A percentile compares a stretch with the other conserved stretches of the same genome.
Conservation (phyloP, 805 yeast species). For the Maudiozyma pseudohumilis region DNA sequence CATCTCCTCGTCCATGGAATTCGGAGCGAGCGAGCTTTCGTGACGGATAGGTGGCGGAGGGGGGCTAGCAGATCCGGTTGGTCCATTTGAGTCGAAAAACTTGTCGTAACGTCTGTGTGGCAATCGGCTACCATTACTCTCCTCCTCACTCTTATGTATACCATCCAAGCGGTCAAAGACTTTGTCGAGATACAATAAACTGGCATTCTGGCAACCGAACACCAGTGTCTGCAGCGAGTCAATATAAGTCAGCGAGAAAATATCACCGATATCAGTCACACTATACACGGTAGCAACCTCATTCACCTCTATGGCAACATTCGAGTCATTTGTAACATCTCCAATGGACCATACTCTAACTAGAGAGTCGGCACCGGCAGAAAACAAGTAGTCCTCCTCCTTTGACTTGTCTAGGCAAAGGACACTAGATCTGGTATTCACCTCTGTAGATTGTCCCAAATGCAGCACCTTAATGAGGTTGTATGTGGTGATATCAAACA, state of each 20-base stretch:
- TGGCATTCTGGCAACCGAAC: conserved; percentile 89
- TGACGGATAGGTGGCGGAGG: conserved; percentile 1
- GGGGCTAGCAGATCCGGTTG: conserved; percentile 44
- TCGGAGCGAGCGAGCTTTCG: conserved; percentile 1
- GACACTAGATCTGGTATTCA: conserved; percentile 36
- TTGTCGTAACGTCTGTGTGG: conserved; percentile 67
- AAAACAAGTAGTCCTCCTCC: conserved; percentile 51
- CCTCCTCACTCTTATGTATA: conserved; percentile 8
- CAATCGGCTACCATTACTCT: conserved; percentile 29
- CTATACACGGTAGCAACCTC: conserved; percentile 72
- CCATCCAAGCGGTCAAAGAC: conserved; percentile 17
- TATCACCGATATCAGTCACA: conserved; percentile 83
- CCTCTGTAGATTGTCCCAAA: conserved; percentile 36
- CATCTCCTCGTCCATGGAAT: neutral
- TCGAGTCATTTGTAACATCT: conserved; percentile 8
- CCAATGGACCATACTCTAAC: conserved; percentile 75
- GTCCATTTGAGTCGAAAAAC: conserved; percentile 86
- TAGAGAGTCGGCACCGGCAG: conserved; percentile 86
- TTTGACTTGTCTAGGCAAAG: conserved; percentile 51
- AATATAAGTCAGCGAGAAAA: conserved; percentile 72
- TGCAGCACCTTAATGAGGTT: conserved; percentile 37
- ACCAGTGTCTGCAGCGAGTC: conserved; percentile 50
- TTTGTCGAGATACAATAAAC: conserved; percentile 59
- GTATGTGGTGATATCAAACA: conserved; percentile 58
- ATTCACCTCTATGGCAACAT: conserved; percentile 16